Conservation (phyloP, 495 filamentous ascomycete species). For the Cercophora newfieldiana region DNA sequence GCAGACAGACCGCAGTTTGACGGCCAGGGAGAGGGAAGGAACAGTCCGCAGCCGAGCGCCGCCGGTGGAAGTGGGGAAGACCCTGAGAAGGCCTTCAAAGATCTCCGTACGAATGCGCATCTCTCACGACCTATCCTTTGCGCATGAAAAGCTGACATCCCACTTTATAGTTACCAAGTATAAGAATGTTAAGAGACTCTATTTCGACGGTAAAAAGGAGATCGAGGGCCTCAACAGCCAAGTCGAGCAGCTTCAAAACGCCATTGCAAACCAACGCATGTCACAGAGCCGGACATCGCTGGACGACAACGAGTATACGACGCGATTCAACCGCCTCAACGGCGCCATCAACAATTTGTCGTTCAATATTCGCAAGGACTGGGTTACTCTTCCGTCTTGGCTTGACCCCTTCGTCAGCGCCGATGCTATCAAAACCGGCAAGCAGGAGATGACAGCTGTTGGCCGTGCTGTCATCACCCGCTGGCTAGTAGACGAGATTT, state of each 20-base stretch:
- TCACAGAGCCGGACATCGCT: slow-evolving; percentile 92
- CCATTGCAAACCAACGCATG: slow-evolving; percentile 90
- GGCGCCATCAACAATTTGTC: slow-evolving; percentile 93
- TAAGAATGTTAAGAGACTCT: slow-evolving; percentile 94
- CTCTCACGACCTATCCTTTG: not conserved
- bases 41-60: slow-evolving; percentile 59
- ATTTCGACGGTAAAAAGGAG: slow-evolving; percentile 91
- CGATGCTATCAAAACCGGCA: slow-evolving; percentile 77
- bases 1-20: slow-evolving; percentile 43
- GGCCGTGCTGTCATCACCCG: slow-evolving; percentile 86
- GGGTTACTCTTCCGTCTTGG: slow-evolving; percentile 79
- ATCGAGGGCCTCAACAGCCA: slow-evolving; percentile 85
- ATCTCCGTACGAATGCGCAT: slow-evolving; percentile 59
- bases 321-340: slow-evolving; percentile 87
- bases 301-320: slow-evolving; percentile 92
- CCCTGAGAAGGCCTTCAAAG: slow-evolving; percentile 57
- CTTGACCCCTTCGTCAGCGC: slow-evolving; percentile 74
- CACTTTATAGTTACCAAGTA: slow-evolving; percentile 81
- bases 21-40: slow-evolving; percentile 49
- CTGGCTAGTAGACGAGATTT: slow-evolving; percentile 90
- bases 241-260: slow-evolving; percentile 94
- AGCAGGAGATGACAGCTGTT: slow-evolving; percentile 94
- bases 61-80: slow-evolving; percentile 53
- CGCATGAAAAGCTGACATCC: not conserved
- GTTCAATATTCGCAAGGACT: slow-evolving; percentile 93